phyloP scores from a whole-genome alignment of 306 rosid genomes.

The Acacia confusa region DNA sequence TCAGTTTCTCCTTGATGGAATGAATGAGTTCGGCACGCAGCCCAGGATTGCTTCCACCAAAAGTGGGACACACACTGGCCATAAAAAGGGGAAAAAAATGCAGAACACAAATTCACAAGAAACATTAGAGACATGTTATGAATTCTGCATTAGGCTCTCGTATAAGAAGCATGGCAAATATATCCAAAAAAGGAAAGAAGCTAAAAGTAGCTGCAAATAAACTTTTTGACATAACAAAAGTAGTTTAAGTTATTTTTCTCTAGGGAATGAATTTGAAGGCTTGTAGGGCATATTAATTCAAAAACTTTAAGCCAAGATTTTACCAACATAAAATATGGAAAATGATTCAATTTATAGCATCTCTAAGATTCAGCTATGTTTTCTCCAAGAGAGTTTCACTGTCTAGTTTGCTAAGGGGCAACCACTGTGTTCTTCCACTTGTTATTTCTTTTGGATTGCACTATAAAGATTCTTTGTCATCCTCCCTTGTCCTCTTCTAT shows the following conservation, averaged over 20 bases:
- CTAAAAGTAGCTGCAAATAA: neutral
- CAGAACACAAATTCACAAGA: conserved; percentile 10
- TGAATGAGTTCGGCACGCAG: conserved; percentile 82
- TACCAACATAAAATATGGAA: neutral
- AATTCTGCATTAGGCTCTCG: neutral
- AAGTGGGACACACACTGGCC: conserved; percentile 78
- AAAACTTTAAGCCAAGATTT: neutral
- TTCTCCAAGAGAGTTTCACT: neutral
- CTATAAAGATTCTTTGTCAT: neutral
- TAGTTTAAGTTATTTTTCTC: neutral
- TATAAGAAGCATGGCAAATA: conserved; percentile 18
- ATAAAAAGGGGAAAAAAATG: conserved; percentile 18
- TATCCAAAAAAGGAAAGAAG: neutral
- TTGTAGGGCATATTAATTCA: neutral
- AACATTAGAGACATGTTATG: conserved; percentile 6
- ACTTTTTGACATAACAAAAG: neutral
- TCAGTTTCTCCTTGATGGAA: conserved; percentile 77
- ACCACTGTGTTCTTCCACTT: too few relatives aligned
- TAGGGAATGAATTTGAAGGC: neutral
- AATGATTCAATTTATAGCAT: neutral
- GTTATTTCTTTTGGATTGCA: too few relatives aligned
- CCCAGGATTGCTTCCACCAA: conserved; percentile 99
- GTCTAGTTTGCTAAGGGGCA: too few relatives aligned
- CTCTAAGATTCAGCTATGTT: neutral
- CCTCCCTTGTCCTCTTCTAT: neutral